Evolutionary conservation across 352 stramenopile species (phyloP).

Genomic region (Achlya hypogyna): DNA sequence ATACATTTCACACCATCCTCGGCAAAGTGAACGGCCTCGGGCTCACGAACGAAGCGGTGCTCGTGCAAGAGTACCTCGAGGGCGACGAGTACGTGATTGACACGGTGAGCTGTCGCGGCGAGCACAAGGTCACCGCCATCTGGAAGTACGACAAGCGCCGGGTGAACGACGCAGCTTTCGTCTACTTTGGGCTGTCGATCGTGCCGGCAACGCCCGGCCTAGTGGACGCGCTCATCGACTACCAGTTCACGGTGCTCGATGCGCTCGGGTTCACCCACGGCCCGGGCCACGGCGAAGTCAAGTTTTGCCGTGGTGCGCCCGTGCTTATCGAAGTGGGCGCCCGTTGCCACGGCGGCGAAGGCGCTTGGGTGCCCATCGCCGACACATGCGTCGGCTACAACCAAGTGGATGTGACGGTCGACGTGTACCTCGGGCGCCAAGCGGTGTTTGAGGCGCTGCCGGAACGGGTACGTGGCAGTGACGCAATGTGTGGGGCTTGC

Average conservation of each 20-base stretch:
- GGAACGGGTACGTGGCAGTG: constrained; percentile 27
- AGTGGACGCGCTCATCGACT: constrained; percentile 74
- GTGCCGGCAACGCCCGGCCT: constrained; percentile 47
- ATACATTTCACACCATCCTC: constrained; percentile 77
- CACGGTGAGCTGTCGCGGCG: constrained; percentile 86
- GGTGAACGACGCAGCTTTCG: constrained; percentile 91
- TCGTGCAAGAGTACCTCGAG: constrained; percentile 91
- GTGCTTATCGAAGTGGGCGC: constrained; percentile 95
- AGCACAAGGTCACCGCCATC: constrained; percentile 92
- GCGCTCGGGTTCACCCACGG: constrained; percentile 64
- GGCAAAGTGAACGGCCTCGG: constrained; percentile 82
- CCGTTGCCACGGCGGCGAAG: constrained; percentile 93
- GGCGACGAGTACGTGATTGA: constrained; percentile 96
- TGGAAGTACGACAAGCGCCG: constrained; percentile 98
- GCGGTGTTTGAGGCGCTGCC: constrained; percentile 50
- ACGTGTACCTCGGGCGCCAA: constrained; percentile 55
- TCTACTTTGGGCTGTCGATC: constrained; percentile 87
- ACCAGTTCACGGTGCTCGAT: constrained; percentile 74
- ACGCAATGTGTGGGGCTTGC: constrained; percentile 8
- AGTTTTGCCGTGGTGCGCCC: constrained; percentile 72
- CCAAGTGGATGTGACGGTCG: constrained; percentile 86
- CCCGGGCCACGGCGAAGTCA: constrained; percentile 73
- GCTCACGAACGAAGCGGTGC: constrained; percentile 72
- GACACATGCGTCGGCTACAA: constrained; percentile 90
- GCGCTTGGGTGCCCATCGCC: constrained; percentile 87